Base-by-base conservation (phyloP, 768 basidiomycete genomes). In the Rhodotorula taiwanensis region DNA sequence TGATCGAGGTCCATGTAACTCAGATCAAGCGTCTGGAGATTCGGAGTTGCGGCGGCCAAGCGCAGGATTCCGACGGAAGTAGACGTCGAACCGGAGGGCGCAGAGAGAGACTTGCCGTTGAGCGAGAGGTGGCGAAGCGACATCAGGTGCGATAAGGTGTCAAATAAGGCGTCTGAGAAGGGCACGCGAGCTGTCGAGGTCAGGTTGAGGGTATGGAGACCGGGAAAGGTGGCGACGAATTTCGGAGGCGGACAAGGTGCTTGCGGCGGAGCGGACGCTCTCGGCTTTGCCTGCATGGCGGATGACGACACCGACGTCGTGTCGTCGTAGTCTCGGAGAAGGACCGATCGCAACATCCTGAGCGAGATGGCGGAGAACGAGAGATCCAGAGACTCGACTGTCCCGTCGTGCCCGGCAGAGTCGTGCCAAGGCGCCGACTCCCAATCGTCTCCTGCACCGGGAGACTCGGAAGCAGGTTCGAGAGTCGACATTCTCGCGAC, bases 51-150 rank as follows among this genome's bases (percentile, higher is more conserved):
- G 3, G 47, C 31, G 3, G 58, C 48, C 15, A 65, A 54, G 18
- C 53, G 52, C 5, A 60, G 39, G 45, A 65, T 44, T 7, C 33
- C n/a, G 9, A 39, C 13, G 2, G 47, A 23, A 4, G 63, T 62
- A 13, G 39, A 47, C 41, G 42, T 13, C 6, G 47, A 39, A 39
- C 16, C 9, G 36, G 23, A 3, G 52, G 39, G 6, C 33, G 31
- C 4, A 36, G 44, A 39, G 52, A 56, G 39, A 23, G 15, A 9
- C 20, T 60, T 66, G 33, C 59, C 58, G 10, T 30, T 18, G 28
- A 66, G 58, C 4, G 58, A 56, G 13, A 66, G 45, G 15, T 3
- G 10, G 11, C 64, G 64, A 9, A 66, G 49, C 20, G 64, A 60
- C 23, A 60, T 15, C n/a, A 60, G 43, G 15, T 3, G 14, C 13